Conservation (phyloP, 2,329 filamentous ascomycete genomes). For the Metarhizium brunneum region DNA sequence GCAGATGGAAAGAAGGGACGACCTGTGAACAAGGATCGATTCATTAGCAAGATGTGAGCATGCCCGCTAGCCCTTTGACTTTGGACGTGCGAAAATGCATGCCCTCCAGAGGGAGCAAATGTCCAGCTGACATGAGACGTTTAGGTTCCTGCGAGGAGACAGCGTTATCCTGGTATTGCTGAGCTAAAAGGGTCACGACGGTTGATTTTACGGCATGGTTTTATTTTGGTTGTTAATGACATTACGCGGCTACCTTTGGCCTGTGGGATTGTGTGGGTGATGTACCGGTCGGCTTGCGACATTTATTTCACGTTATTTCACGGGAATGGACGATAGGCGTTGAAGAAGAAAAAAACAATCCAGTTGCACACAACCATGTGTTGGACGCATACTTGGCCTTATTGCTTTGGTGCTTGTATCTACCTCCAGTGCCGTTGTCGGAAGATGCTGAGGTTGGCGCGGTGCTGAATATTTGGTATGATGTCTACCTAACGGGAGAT, state of each 20-base stretch:
- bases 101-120: not conserved
- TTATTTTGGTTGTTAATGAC: not conserved
- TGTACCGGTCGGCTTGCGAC: not conserved
- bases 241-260: not conserved
- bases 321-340: not conserved
- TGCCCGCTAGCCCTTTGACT: not conserved
- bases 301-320: not conserved
- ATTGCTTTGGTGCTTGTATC: not conserved
- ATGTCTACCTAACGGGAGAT: no score
- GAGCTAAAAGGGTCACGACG: constrained; percentile 39
- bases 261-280: constrained; percentile 13
- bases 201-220: not conserved
- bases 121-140: not conserved
- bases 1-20: constrained; percentile 81
- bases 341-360: not conserved
- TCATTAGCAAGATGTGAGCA: constrained; percentile 91
- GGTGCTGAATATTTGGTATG: no score
- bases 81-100: not conserved
- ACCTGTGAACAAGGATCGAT: constrained; percentile 93
- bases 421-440: not conserved
- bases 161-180: constrained; percentile 81
- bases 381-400: not conserved
- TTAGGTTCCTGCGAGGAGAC: constrained; percentile 76
- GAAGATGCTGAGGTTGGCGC: not conserved
- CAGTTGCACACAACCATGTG: not conserved